These are phyloP conservation scores for Cryptosporidium sp. DNA, from an alignment of 169 alveolate genomes.

Conservation along the genomic window DNA sequence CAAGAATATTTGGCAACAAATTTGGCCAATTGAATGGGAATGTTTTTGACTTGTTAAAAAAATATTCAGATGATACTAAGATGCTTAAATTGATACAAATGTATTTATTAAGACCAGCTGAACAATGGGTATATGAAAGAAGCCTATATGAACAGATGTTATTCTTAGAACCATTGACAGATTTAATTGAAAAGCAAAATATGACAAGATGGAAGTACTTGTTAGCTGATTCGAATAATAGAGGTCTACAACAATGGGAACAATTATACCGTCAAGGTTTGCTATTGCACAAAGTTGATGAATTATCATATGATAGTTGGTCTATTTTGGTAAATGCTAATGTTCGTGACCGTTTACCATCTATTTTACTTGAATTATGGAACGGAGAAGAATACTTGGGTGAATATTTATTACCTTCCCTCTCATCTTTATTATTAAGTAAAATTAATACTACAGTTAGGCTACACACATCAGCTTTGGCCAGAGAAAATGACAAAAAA, in stretches of 20 bases:
- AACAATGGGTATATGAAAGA: conserved; percentile 71
- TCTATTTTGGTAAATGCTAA: conserved; percentile 70
- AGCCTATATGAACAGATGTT: conserved; percentile 61
- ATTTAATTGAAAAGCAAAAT: conserved; percentile 57
- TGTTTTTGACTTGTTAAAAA: conserved; percentile 40
- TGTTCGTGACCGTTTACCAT: conserved; percentile 70
- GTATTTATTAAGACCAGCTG: conserved; percentile 73
- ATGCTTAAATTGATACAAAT: conserved; percentile 67
- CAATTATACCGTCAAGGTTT: conserved; percentile 65
- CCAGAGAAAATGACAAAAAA: conserved; percentile 58
- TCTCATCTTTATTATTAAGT: conserved; percentile 56
- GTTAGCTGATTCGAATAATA: conserved; percentile 53
- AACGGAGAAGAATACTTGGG: conserved; percentile 73
- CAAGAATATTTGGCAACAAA: conserved; percentile 64
- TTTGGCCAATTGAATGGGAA: conserved; percentile 55
- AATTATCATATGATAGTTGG: conserved; percentile 73
- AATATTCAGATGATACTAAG: conserved; percentile 51
- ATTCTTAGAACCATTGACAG: conserved; percentile 71
- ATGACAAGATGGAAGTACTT: conserved; percentile 74
- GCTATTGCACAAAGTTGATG: conserved; percentile 68
- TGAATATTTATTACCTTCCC: conserved; percentile 59
- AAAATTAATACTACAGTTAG: conserved; percentile 60
- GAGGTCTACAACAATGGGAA: conserved; percentile 74
- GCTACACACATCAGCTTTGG: conserved; percentile 38
- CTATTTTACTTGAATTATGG: conserved; percentile 69